These are phyloP conservation scores for Monosporozyma siamensis DNA, from an alignment of 805 yeast genomes.

Conservation along the genomic window DNA sequence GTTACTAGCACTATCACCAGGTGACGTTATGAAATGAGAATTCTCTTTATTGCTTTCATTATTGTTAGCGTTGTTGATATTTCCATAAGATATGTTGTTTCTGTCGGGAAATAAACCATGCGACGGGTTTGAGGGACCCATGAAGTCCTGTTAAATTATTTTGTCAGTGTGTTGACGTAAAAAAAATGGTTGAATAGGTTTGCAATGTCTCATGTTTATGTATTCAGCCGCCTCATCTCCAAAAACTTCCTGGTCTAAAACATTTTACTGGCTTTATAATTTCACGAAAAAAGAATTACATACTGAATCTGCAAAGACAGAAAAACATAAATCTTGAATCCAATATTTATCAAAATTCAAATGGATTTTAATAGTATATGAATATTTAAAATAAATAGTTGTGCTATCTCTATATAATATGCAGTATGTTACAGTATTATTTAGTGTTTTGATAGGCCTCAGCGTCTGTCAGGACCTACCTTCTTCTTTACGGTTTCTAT, in stretches of 20 bases:
- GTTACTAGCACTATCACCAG: background rate
- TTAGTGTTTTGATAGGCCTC: too few relatives aligned
- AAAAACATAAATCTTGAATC: too few relatives aligned
- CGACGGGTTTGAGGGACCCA: constrained; percentile 5
- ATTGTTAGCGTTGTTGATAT: background rate
- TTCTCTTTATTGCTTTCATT: background rate
- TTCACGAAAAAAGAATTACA: too few relatives aligned
- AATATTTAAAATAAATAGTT: background rate
- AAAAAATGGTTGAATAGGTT: too few relatives aligned
- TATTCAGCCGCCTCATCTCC: too few relatives aligned
- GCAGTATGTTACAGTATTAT: background rate
- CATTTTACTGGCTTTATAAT: too few relatives aligned
- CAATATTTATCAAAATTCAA: too few relatives aligned
- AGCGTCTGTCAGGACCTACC: constrained; percentile 5
- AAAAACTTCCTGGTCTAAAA: too few relatives aligned
- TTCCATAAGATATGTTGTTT: constrained; percentile 9
- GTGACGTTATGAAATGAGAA: background rate
- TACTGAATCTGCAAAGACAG: too few relatives aligned
- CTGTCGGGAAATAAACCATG: constrained; percentile 17
- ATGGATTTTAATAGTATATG: too few relatives aligned
- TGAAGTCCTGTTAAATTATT: background rate
- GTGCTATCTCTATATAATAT: background rate
- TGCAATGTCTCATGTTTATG: too few relatives aligned
- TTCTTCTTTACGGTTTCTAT: constrained; percentile 25
- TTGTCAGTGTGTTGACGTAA: background rate